phyloP scores from a whole-genome alignment of 2,329 filamentous ascomycete species.

The Cercospora janseana region DNA sequence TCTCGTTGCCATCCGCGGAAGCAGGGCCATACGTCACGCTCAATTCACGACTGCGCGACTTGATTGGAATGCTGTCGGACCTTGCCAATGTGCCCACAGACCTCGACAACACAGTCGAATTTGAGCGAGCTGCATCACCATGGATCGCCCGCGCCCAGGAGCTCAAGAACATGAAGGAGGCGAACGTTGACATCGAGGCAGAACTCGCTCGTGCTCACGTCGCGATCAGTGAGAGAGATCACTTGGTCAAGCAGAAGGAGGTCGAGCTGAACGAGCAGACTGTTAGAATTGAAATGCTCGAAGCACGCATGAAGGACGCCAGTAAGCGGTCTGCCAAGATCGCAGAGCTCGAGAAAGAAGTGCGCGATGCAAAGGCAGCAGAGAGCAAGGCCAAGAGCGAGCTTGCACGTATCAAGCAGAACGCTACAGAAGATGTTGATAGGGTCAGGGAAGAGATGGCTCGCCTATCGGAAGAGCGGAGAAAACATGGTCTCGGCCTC shows the following conservation, averaged over 20 bases:
- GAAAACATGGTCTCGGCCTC: constrained; percentile 52
- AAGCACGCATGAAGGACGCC: constrained; percentile 81
- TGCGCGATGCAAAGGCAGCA: constrained; percentile 34
- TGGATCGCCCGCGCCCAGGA: constrained; percentile 82
- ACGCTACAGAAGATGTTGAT: constrained; percentile 32
- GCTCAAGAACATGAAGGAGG: constrained; percentile 75
- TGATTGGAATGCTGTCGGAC: constrained; percentile 65
- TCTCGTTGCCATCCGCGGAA: constrained; percentile 53
- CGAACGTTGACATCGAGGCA: constrained; percentile 79
- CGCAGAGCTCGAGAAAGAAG: constrained; percentile 56
- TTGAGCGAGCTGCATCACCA: constrained; percentile 71
- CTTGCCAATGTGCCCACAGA: constrained; percentile 60
- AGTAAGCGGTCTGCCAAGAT: constrained; percentile 72
- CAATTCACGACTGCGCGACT: constrained; percentile 62
- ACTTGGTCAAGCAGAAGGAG: constrained; percentile 54
- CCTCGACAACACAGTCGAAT: constrained; percentile 47
- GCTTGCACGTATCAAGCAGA: constrained; percentile 28
- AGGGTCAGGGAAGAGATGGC: constrained; percentile 34
- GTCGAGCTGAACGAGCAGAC: constrained; percentile 80
- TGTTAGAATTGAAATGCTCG: constrained; percentile 91
- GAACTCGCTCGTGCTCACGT: constrained; percentile 78
- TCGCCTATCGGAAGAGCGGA: constrained; percentile 29
- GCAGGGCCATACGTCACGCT: constrained; percentile 70
- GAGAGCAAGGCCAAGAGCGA: constrained; percentile 57
- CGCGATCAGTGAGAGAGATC: constrained; percentile 72